These are phyloP conservation scores for Trichoderma harzianum DNA, from an alignment of 2,329 filamentous ascomycete species.

Conservation along the genomic window DNA sequence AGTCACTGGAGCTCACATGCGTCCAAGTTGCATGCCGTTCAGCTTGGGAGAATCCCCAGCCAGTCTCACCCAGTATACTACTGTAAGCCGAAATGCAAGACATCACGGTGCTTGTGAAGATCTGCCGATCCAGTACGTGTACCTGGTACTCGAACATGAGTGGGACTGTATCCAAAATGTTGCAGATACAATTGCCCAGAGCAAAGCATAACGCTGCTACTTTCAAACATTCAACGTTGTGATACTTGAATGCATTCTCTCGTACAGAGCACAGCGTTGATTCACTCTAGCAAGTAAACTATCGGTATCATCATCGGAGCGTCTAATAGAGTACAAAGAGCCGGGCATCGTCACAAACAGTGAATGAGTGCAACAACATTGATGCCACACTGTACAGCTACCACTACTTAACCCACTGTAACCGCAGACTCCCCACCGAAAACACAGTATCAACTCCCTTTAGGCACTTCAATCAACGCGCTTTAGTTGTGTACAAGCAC, in stretches of 20 bases:
- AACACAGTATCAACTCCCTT: background rate
- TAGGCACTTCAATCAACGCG: conserved; percentile 11
- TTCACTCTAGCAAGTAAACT: background rate
- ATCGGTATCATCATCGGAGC: background rate
- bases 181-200: background rate
- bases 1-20: background rate
- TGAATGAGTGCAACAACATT: background rate
- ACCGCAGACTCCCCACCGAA: too few relatives aligned
- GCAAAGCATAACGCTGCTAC: background rate
- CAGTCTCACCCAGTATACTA: background rate
- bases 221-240: background rate
- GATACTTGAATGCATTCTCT: background rate
- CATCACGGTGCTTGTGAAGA: background rate
- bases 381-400: background rate
- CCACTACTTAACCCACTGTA: background rate
- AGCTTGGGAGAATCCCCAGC: background rate
- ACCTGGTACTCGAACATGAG: background rate
- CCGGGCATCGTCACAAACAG: background rate
- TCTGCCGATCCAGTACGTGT: background rate
- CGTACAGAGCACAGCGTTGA: background rate
- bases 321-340: background rate
- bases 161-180: background rate
- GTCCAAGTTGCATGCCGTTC: background rate
- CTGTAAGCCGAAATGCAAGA: background rate
- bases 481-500: background rate